These are phyloP conservation scores for Cucurbita maxima DNA, from an alignment of 306 rosid species.

Conservation along the genomic window DNA sequence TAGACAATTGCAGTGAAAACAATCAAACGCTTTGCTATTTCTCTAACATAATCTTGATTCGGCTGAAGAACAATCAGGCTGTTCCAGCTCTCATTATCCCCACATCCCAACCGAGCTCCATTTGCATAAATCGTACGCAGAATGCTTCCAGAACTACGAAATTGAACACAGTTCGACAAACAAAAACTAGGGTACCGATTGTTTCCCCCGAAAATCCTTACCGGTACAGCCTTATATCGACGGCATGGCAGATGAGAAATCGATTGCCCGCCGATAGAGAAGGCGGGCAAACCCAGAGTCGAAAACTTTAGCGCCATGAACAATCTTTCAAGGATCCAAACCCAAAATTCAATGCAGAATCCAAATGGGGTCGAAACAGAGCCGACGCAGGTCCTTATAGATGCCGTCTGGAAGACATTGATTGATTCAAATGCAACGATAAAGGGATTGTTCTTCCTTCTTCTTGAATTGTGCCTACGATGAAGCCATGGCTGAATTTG, in stretches of 20 bases:
- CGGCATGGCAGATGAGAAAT: constrained; percentile 13
- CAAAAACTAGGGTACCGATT: constrained; percentile 15
- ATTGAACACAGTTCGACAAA: constrained; percentile 11
- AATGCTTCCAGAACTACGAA: constrained; percentile 13
- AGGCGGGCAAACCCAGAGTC: constrained; percentile 9
- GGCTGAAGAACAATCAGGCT: constrained; percentile 18
- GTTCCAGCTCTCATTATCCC: constrained; percentile 15
- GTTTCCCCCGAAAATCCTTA: constrained; percentile 18
- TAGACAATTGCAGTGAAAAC: constrained; percentile 54
- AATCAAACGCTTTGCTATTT: constrained; percentile 36
- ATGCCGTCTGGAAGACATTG: background rate
- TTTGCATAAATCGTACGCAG: constrained; percentile 5
- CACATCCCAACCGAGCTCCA: constrained; percentile 28
- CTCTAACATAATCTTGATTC: constrained; percentile 22
- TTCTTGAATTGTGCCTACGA: background rate
- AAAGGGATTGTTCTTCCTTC: background rate
- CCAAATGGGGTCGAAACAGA: background rate
- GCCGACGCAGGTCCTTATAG: background rate
- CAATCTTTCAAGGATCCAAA: constrained; percentile 3
- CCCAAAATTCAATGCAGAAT: background rate
- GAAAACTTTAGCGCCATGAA: constrained; percentile 31
- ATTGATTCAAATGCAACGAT: background rate
- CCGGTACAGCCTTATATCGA: constrained; percentile 15
- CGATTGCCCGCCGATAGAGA: constrained; percentile 12
- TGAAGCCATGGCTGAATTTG: background rate